Conservation (phyloP, 2,329 filamentous ascomycete species). For the Ophiocordyceps sinensis region DNA sequence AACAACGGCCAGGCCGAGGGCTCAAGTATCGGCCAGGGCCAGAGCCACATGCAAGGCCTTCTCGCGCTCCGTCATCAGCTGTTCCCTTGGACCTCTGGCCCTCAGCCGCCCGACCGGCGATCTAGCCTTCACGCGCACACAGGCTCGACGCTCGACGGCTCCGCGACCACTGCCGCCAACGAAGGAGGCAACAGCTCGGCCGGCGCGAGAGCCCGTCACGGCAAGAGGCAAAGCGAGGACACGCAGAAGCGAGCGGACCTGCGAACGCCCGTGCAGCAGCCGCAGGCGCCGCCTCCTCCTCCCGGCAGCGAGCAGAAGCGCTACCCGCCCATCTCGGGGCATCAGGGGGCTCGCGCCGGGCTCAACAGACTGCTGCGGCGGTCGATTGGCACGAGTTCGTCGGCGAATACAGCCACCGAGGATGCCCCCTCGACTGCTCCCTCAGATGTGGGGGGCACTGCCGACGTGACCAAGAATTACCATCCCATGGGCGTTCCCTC, state of each 20-base stretch:
- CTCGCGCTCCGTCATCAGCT: slow-evolving; percentile 25
- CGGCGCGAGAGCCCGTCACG: slow-evolving; percentile 5
- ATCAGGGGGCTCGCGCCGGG: slow-evolving; percentile 27
- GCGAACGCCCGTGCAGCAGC: slow-evolving; percentile 10
- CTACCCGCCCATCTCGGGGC: slow-evolving; percentile 35
- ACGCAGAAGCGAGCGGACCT: slow-evolving; percentile 11
- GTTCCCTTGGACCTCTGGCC: slow-evolving; percentile 23
- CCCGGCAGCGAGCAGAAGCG: slow-evolving; percentile 19
- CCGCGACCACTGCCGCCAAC: neutral
- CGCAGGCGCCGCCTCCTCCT: slow-evolving; percentile 4
- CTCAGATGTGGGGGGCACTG: neutral
- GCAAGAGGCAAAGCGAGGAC: slow-evolving; percentile 17
- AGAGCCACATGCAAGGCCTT: slow-evolving; percentile 31
- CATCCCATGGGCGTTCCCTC: slow-evolving; percentile 23
- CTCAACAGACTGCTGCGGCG: slow-evolving; percentile 37
- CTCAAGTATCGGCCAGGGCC: slow-evolving; percentile 10
- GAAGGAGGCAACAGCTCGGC: slow-evolving; percentile 9
- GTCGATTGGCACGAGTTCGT: slow-evolving; percentile 24
- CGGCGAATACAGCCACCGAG: slow-evolving; percentile 5
- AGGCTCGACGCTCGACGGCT: slow-evolving; percentile 14
- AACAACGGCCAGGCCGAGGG: slow-evolving; percentile 8
- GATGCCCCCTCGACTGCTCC: slow-evolving; percentile 1
- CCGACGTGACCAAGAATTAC: slow-evolving; percentile 8
- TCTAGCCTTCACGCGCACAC: slow-evolving; percentile 38
- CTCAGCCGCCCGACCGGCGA: slow-evolving; percentile 34